A percentile compares a stretch with the other conserved stretches of the same genome.
These are phyloP conservation scores for Alliaria petiolata DNA, from an alignment of 345 rosid genomes.

Conservation along the genomic window DNA sequence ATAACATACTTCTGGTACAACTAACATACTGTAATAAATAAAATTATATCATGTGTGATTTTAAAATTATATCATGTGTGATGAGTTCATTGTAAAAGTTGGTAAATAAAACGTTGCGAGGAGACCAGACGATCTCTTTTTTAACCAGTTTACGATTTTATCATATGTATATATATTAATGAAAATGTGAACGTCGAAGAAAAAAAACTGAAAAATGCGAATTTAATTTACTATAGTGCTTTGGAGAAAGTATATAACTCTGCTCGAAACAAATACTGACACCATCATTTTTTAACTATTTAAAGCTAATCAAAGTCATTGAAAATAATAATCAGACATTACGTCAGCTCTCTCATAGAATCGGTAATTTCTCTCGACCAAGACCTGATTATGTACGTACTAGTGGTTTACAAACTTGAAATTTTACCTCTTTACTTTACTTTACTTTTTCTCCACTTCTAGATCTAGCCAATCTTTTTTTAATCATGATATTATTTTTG, in stretches of 20 bases:
- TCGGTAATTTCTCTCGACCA: not conserved
- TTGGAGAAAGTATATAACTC: not conserved
- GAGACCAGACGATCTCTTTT: not conserved
- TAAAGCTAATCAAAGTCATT: not conserved
- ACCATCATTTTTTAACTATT: not conserved
- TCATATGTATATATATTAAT: not conserved
- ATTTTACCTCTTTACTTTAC: not conserved
- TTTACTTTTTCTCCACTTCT: no score
- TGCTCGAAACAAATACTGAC: not conserved
- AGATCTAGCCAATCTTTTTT: not conserved
- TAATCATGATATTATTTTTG: not conserved
- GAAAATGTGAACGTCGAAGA: no score
- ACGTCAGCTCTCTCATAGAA: not conserved
- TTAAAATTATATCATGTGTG: no score
- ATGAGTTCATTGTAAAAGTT: not conserved
- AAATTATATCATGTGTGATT: not conserved
- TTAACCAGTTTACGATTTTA: not conserved
- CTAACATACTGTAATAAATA: not conserved
- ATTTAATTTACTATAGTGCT: no score
- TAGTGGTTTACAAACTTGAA: constrained; percentile 4
- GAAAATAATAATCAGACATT: not conserved
- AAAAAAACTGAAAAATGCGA: no score
- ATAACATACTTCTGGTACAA: not conserved
- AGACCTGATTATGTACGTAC: not conserved
- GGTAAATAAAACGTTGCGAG: not conserved